Percentiles rank a stretch among this genome's conserved stretches.
phyloP scores from a whole-genome alignment of 2,329 filamentous ascomycete genomes.

The Trichoderma koningiopsis region DNA sequence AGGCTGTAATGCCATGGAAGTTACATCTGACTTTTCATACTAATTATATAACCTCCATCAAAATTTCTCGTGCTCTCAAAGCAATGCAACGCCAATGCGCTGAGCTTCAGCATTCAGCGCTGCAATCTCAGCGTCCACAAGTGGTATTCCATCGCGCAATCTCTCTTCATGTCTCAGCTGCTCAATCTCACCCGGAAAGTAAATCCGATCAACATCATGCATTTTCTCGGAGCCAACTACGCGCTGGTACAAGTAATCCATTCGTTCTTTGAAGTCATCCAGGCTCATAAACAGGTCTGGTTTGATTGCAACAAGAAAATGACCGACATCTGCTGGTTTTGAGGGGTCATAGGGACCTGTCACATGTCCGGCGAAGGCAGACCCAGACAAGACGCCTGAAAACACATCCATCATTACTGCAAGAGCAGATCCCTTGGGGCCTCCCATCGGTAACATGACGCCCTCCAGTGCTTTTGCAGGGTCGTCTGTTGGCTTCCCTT shows the following conservation, averaged over 20 bases:
- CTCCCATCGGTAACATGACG: conserved; percentile 85
- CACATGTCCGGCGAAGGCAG: conserved; percentile 76
- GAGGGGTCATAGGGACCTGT: conserved; percentile 75
- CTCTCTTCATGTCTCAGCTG: conserved; percentile 55
- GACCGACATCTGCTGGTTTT: conserved; percentile 69
- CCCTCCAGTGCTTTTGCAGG: conserved; percentile 70
- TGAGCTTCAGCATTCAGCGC: conserved; percentile 57
- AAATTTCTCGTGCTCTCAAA: conserved; percentile 12
- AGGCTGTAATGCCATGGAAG: too few relatives aligned
- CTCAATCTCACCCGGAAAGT: conserved; percentile 65
- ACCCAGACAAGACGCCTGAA: conserved; percentile 75
- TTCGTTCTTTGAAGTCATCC: conserved; percentile 67
- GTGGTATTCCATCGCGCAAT: conserved; percentile 58
- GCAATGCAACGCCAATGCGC: conserved; percentile 41
- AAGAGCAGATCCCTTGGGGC: conserved; percentile 76
- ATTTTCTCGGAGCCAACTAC: conserved; percentile 58
- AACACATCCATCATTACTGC: conserved; percentile 90
- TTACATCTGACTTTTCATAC: too few relatives aligned
- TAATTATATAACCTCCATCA: too few relatives aligned
- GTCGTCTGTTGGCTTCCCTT: conserved; percentile 71
- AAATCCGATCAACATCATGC: conserved; percentile 59
- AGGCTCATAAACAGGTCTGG: conserved; percentile 73
- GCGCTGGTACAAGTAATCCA: conserved; percentile 57
- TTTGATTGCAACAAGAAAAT: conserved; percentile 74
- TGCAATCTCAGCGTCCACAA: conserved; percentile 58